These are phyloP conservation scores for Yamadazyma endophytica DNA, from an alignment of 805 yeast genomes.

Conservation along the genomic window DNA sequence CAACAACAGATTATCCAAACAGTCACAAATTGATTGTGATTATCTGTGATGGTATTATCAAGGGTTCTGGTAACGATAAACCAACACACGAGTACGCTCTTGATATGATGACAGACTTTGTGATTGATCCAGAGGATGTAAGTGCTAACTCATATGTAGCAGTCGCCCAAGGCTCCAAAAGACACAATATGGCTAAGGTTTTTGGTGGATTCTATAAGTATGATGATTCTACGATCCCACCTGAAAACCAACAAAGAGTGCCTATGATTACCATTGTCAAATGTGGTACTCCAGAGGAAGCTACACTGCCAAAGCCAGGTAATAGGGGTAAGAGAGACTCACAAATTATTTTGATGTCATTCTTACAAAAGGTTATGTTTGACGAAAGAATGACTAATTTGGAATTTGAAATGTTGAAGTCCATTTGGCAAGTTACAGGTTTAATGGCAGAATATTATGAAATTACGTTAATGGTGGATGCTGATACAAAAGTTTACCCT, in stretches of 20 bases:
- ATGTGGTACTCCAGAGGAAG: constrained; percentile 84
- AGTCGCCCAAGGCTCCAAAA: constrained; percentile 88
- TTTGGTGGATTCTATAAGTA: constrained; percentile 93
- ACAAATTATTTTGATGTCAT: constrained; percentile 86
- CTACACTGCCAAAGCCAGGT: constrained; percentile 66
- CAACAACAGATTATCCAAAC: constrained; percentile 94
- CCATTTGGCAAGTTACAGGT: constrained; percentile 81
- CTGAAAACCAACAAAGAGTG: constrained; percentile 78
- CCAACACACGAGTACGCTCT: constrained; percentile 89
- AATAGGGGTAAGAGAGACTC: constrained; percentile 96
- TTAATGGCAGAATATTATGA: constrained; percentile 81
- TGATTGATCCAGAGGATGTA: constrained; percentile 69
- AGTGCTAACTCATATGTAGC: constrained; percentile 86
- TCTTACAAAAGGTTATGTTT: constrained; percentile 80
- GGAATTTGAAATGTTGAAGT: constrained; percentile 71
- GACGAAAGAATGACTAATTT: constrained; percentile 93
- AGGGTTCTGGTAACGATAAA: constrained; percentile 87
- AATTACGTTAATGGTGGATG: constrained; percentile 86
- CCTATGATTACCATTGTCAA: constrained; percentile 78
- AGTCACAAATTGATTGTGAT: constrained; percentile 85
- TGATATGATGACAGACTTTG: constrained; percentile 74
- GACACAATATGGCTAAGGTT: constrained; percentile 97
- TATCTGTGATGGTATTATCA: constrained; percentile 90
- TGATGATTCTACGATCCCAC: constrained; percentile 68
- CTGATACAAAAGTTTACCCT: constrained; percentile 85